Evolutionary conservation across 2,329 filamentous ascomycete genomes (phyloP), one percentile per base, ranked within the genome.

Genomic region (Colletotrichum euphorbiae): DNA sequence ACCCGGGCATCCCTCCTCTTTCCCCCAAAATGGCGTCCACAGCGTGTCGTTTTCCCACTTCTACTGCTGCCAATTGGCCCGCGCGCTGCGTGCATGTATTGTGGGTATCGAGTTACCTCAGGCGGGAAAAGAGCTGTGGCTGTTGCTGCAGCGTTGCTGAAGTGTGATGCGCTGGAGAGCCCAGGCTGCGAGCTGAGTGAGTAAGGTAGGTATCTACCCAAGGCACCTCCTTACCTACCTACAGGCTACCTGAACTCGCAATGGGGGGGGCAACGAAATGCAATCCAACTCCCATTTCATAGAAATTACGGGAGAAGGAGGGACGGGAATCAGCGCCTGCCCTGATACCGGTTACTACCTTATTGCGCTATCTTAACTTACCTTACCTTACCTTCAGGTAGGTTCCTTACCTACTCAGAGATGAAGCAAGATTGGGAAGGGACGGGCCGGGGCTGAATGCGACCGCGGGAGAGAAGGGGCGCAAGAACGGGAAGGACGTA

Each of bases 61-160:
- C 17, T 4, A 7, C 21, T 48, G 31, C 59, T 63, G 60, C 60
- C n/a, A 19, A 33, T 21, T 64, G 42, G 24, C 36, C 55, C 51
- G 62, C 62, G 48, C 66, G 42, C 66, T 69, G 62, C 66, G 55
- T 69, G 50, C 55, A 67, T 56, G 24, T n/a, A 56, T 62, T 69
- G 55, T 67, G 24, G 4, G 24, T 24, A 24, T 24, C 24, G 4
- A 24, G 5, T 24, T 24, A 24, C 24, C 24, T 24, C 24, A 24
- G 24, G 24, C 4, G 24, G 24, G 24, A 4, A 24, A 24, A 24
- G 24, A 24, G 24, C 24, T 24, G 24, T 24, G 21, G 21, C 21
- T 21, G 21, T 21, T 2, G 21, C 21, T 21, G 21, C 3, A 21
- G 21, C 21, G 21, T 21, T 21, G 24, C 24, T 24, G 24, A 24